These are phyloP conservation scores for Lolium multiflorum DNA, from an alignment of 176 grass and related monocot genomes.

Conservation along the genomic window DNA sequence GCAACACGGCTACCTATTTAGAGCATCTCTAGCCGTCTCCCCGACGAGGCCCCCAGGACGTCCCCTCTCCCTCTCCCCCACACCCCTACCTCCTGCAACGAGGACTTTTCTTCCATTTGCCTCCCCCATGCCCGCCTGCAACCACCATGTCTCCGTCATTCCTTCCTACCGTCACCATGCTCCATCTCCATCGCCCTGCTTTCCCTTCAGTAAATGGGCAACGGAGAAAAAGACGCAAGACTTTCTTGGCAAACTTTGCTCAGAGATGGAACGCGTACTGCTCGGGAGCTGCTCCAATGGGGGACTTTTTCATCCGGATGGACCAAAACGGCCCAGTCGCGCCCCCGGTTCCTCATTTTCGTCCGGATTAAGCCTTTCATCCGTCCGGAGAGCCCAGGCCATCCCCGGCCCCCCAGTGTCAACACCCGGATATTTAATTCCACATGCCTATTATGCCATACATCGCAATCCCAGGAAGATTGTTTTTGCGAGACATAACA, in stretches of 20 bases:
- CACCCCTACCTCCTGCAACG: not conserved
- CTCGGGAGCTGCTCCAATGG: not conserved
- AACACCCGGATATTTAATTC: too few species aligned
- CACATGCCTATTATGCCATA: too few species aligned
- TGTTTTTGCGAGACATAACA: too few species aligned
- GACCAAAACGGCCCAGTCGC: too few species aligned
- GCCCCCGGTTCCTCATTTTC: too few species aligned
- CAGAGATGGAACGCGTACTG: not conserved
- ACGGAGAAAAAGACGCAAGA: not conserved
- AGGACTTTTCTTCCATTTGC: constrained; percentile 21
- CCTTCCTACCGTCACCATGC: not conserved
- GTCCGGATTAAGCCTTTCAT: too few species aligned
- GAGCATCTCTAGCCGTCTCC: too few species aligned
- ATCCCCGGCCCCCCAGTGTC: too few species aligned
- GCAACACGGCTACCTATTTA: too few species aligned
- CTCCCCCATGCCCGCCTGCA: not conserved
- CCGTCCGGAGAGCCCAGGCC: too few species aligned
- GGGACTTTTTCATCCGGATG: too few species aligned
- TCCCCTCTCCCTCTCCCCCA: not conserved
- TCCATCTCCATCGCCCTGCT: not conserved
- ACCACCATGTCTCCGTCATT: constrained; percentile 4
- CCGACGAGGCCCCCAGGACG: not conserved
- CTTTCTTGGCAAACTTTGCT: not conserved
- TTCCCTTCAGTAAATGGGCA: not conserved
- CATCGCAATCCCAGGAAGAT: too few species aligned